Evolutionary conservation across 768 basidiomycete species (phyloP), one percentile per base, ranked within the genome.

Genomic region (Kwoniella bestiolae): DNA sequence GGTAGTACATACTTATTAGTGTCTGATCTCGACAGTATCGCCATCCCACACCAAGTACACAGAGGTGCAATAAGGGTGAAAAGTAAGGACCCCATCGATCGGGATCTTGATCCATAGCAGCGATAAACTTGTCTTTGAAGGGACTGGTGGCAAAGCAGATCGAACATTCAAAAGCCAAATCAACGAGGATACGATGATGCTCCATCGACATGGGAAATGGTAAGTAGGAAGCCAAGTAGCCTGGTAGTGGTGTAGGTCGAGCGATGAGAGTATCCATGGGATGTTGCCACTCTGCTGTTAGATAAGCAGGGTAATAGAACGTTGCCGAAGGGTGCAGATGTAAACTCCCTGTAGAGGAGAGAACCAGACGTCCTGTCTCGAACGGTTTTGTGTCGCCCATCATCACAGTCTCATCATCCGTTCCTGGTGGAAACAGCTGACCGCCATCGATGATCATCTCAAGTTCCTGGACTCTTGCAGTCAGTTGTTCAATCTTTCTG

Each of bases 191-290:
- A 9, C 21, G 26, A 49, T 49, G 47, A 49, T 49, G 47, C 8
- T 49, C 21, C 26, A 21, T 49, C 1, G 47, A 49, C 47, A 49
- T 49, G 47, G 47, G 47, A 49, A 49, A 49, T 21, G 47, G 47
- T 21, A 49, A n/a, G n/a, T 49, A 49, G 9, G 47, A 28, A 49
- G 47, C 47, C 47, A 49, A 49, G 26, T 49, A 49, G 47, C 47
- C 47, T n/a, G n/a, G 21, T 21, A 49, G n/a, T 9, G 35, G 35
- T 8, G 35, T 35, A 49, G 47, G 47, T 8, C n/a, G 21, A 28
- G 9, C 9, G 26, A 49, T 49, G 21, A 9, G n/a, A 9, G 9
- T 9, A 9, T 21, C 26, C 47, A 49, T 21, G n/a, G 47, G 21
- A 2, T 49, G n/a, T 28, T 21, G 26, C 47, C 47, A 49, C n/a